Evolutionary conservation across 306 rosid genomes (phyloP).

Genomic region (Clitoria ternatea): DNA sequence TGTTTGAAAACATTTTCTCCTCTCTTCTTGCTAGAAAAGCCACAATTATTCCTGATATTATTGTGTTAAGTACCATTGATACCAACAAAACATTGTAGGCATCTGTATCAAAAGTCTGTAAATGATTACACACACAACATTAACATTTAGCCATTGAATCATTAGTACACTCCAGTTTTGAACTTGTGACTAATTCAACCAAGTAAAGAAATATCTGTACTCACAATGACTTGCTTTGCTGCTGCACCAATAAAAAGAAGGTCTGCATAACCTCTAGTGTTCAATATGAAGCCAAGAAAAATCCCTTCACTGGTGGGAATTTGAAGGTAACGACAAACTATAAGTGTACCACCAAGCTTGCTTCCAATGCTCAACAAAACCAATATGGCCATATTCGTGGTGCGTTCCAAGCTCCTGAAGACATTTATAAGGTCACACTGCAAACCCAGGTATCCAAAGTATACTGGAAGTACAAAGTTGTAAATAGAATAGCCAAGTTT

Average conservation of each 20-base stretch:
- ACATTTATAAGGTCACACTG: constrained; percentile 49
- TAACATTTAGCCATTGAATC: background rate
- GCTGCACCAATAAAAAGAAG: constrained; percentile 67
- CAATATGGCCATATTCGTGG: constrained; percentile 28
- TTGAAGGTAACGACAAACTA: constrained; percentile 51
- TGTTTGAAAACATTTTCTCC: constrained; percentile 51
- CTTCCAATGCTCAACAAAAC: constrained; percentile 58
- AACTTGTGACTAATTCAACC: background rate
- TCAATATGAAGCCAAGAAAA: constrained; percentile 70
- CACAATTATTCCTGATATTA: constrained; percentile 76
- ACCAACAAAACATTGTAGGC: constrained; percentile 67
- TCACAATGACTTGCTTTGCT: constrained; percentile 51
- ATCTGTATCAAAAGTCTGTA: constrained; percentile 45
- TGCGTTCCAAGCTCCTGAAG: constrained; percentile 22
- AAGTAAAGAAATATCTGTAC: constrained; percentile 33
- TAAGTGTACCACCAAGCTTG: constrained; percentile 79
- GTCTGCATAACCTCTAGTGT: constrained; percentile 92
- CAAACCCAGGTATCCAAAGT: constrained; percentile 83
- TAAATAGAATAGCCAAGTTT: constrained; percentile 76
- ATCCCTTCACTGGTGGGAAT: constrained; percentile 69
- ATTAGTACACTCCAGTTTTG: too few species aligned
- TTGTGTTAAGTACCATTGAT: constrained; percentile 62
- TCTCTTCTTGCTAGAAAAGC: constrained; percentile 61
- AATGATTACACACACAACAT: constrained; percentile 7
- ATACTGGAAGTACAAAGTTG: constrained; percentile 76